Percentiles rank a stretch among this genome's conserved stretches.
These are phyloP conservation scores for Ustilaginoidea virens DNA, from an alignment of 2,329 filamentous ascomycete genomes.

Conservation along the genomic window DNA sequence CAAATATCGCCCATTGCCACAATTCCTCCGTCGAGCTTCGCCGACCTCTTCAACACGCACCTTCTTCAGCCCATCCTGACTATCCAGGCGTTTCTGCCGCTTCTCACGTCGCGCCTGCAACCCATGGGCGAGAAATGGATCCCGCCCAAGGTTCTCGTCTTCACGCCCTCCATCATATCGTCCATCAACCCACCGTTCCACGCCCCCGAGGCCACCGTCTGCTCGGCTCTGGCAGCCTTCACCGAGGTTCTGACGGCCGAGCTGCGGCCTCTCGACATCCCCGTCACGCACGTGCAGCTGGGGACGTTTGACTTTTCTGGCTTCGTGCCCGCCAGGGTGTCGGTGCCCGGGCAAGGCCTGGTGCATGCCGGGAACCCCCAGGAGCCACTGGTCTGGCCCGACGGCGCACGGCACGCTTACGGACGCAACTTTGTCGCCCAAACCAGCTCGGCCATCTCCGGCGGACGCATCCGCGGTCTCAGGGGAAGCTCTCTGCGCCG, in stretches of 20 bases:
- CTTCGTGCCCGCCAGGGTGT: slow-evolving; percentile 33
- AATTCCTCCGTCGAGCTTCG: slow-evolving; percentile 69
- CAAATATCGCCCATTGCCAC: slow-evolving; percentile 74
- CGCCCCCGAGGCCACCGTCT: slow-evolving; percentile 73
- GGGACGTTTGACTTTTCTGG: slow-evolving; percentile 77
- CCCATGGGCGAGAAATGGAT: slow-evolving; percentile 32
- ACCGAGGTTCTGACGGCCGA: slow-evolving; percentile 68
- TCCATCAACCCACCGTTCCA: slow-evolving; percentile 68
- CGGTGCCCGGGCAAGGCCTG: slow-evolving; percentile 16
- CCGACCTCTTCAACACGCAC: slow-evolving; percentile 83
- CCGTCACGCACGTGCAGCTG: slow-evolving; percentile 76
- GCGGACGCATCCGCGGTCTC: slow-evolving; percentile 40
- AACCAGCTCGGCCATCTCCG: slow-evolving; percentile 37
- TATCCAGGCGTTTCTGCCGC: slow-evolving; percentile 75
- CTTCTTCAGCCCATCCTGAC: slow-evolving; percentile 80
- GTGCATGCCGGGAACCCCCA: slow-evolving; percentile 27
- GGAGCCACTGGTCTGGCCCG: slow-evolving; percentile 46
- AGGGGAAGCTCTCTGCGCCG: slow-evolving; percentile 60
- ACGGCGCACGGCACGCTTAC: slow-evolving; percentile 43
- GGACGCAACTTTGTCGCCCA: slow-evolving; percentile 45
- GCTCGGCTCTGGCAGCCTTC: slow-evolving; percentile 74
- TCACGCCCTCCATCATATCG: slow-evolving; percentile 69
- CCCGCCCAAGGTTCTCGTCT: slow-evolving; percentile 55
- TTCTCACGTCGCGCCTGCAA: slow-evolving; percentile 48
- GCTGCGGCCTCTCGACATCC: slow-evolving; percentile 57